Conservation (phyloP, 2,329 filamentous ascomycete species). For the Mollisia scopiformis region DNA sequence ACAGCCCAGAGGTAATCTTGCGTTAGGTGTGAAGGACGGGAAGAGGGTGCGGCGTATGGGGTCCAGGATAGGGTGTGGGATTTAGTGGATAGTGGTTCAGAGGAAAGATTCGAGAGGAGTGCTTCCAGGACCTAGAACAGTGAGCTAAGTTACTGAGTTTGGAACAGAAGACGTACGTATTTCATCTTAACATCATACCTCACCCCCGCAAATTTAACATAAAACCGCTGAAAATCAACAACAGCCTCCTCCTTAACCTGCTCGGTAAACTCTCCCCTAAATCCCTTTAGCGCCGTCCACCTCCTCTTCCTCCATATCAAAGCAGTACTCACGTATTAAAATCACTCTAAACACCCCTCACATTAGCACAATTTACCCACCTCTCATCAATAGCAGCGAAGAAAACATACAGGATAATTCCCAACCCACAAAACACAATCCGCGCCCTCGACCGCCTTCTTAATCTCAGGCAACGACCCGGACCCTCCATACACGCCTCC, state of each 20-base stretch:
- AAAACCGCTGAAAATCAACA: constrained; percentile 38
- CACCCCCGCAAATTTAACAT: constrained; percentile 21
- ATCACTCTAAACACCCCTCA: neutral
- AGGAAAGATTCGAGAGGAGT: neutral
- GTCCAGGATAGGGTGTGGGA: neutral
- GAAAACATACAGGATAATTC: constrained; percentile 15
- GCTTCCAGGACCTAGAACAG: neutral
- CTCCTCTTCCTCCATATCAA: neutral
- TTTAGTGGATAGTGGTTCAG: neutral
- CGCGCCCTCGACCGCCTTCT: constrained; percentile 8
- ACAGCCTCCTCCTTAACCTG: constrained; percentile 26
- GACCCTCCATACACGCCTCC: constrained; percentile 50
- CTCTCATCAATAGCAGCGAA: neutral
- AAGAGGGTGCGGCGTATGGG: neutral
- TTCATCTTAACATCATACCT: constrained; percentile 27
- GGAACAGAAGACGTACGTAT: constrained; percentile 9
- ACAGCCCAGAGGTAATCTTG: neutral
- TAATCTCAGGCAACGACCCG: neutral
- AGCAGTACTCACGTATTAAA: neutral
- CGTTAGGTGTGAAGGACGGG: neutral
- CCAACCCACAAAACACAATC: constrained; percentile 18
- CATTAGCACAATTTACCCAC: neutral
- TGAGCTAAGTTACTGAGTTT: neutral
- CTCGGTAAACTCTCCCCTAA: constrained; percentile 33
- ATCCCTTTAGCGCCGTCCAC: neutral